phyloP scores from a whole-genome alignment of 805 yeast genomes.

The Yarrowia sp. region DNA sequence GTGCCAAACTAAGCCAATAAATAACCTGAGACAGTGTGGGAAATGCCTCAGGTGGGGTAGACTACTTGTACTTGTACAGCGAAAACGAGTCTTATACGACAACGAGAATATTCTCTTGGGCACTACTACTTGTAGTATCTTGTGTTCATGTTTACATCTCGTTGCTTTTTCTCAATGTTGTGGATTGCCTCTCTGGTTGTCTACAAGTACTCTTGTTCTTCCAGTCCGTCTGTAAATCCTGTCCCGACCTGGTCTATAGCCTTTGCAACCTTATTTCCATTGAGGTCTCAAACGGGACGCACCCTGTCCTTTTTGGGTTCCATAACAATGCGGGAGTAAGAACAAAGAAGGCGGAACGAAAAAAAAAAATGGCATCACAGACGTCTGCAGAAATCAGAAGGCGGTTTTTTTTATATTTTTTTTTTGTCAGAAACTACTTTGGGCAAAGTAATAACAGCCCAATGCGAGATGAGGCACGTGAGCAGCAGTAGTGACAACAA shows the following conservation, averaged over 20 bases:
- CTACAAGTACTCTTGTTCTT: neutral
- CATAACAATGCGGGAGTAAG: conserved; percentile 16
- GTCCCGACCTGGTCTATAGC: neutral
- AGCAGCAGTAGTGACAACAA: too few relatives aligned
- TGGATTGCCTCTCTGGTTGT: neutral
- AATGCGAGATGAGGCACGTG: too few relatives aligned
- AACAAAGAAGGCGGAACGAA: neutral
- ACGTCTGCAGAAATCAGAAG: too few relatives aligned
- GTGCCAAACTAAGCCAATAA: conserved; percentile 1
- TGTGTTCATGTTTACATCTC: neutral
- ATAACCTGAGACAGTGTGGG: conserved; percentile 1
- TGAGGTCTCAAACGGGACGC: conserved; percentile 14
- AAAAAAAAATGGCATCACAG: neutral
- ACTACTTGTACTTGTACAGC: too few relatives aligned
- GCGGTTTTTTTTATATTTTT: too few relatives aligned
- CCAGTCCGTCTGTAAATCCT: conserved; percentile 3
- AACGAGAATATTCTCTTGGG: too few relatives aligned
- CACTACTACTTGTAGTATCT: too few relatives aligned
- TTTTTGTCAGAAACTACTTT: too few relatives aligned
- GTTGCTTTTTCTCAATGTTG: neutral
- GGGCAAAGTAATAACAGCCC: too few relatives aligned
- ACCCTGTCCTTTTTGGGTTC: conserved; percentile 15
- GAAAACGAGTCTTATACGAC: too few relatives aligned
- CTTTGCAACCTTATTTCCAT: neutral
- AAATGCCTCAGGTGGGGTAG: conserved; percentile 1